phyloP scores from a whole-genome alignment of 176 grass and related monocot genomes.

The Oryza punctata region DNA sequence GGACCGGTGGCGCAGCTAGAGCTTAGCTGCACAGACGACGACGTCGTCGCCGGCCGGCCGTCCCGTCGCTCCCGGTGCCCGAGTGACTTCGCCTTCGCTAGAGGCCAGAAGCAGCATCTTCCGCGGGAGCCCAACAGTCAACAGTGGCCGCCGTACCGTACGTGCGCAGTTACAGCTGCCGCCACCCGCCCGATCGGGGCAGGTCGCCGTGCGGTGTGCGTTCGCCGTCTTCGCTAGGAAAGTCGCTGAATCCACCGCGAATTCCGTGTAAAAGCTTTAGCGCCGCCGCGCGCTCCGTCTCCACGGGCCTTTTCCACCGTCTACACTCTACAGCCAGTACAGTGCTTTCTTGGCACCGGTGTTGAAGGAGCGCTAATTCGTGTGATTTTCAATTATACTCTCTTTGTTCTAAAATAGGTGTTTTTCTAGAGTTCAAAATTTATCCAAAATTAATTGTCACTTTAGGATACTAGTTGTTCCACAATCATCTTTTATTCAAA shows the following conservation, averaged over 20 bases:
- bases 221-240: not conserved
- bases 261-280: not conserved
- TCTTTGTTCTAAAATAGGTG: too few relatives aligned
- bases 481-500: too few relatives aligned
- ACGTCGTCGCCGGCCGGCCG: not conserved
- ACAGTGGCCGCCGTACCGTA: not conserved
- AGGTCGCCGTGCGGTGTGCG: not conserved
- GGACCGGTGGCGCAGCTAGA: not conserved
- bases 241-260: not conserved
- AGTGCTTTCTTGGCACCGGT: not conserved
- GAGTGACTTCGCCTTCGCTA: not conserved
- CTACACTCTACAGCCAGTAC: not conserved
- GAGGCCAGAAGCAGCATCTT: not conserved
- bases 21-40: not conserved
- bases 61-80: not conserved
- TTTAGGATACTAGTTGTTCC: too few relatives aligned
- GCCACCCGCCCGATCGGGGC: not conserved
- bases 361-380: not conserved
- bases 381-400: too few relatives aligned
- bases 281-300: too few relatives aligned
- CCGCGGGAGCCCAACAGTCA: not conserved
- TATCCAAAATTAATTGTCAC: too few relatives aligned
- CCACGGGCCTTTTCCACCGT: not conserved
- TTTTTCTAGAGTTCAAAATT: too few relatives aligned
- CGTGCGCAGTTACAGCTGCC: not conserved